Percentiles rank a stretch among this genome's conserved stretches.
Conservation (phyloP, 257 asterid species). For the Primulina eburnea region DNA sequence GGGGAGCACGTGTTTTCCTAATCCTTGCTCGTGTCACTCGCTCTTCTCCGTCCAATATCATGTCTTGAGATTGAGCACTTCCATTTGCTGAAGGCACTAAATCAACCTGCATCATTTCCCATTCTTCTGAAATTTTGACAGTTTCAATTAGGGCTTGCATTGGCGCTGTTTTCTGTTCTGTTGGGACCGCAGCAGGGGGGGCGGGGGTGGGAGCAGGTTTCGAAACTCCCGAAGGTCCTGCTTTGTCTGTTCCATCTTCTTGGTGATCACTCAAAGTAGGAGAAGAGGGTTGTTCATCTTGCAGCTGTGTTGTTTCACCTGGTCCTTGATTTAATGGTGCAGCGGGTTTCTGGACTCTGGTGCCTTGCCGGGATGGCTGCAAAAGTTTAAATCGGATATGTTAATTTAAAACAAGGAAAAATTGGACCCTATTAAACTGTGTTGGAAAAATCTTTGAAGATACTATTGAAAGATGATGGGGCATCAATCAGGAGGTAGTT, state of each 20-base stretch:
- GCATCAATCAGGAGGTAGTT: too few relatives aligned
- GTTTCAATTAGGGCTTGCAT: too few relatives aligned
- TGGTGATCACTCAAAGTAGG: slow-evolving; percentile 41
- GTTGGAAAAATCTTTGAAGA: background rate
- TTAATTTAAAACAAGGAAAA: background rate
- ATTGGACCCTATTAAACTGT: background rate
- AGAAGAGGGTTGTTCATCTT: slow-evolving; percentile 39
- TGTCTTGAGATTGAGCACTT: slow-evolving; percentile 32
- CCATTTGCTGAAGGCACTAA: slow-evolving; percentile 34
- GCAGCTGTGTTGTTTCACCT: slow-evolving; percentile 31
- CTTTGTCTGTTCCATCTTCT: slow-evolving; percentile 36
- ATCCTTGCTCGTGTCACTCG: slow-evolving; percentile 49
- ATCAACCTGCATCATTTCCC: slow-evolving; percentile 38
- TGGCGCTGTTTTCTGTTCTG: slow-evolving; percentile 49
- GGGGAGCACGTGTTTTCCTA: slow-evolving; percentile 37
- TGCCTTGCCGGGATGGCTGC: slow-evolving; percentile 38
- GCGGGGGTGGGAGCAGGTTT: slow-evolving; percentile 23
- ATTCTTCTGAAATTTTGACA: slow-evolving; percentile 21
- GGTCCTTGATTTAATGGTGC: slow-evolving; percentile 36
- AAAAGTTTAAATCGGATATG: slow-evolving; percentile 6
- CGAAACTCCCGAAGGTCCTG: slow-evolving; percentile 25
- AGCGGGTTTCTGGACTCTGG: slow-evolving; percentile 35
- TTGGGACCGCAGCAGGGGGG: slow-evolving; percentile 28
- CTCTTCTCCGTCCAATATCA: slow-evolving; percentile 36
- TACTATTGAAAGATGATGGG: background rate